A percentile compares a stretch with the other conserved stretches of the same genome.
Conservation (phyloP, 2,329 filamentous ascomycete genomes). For the Fusarium lyarnte region DNA sequence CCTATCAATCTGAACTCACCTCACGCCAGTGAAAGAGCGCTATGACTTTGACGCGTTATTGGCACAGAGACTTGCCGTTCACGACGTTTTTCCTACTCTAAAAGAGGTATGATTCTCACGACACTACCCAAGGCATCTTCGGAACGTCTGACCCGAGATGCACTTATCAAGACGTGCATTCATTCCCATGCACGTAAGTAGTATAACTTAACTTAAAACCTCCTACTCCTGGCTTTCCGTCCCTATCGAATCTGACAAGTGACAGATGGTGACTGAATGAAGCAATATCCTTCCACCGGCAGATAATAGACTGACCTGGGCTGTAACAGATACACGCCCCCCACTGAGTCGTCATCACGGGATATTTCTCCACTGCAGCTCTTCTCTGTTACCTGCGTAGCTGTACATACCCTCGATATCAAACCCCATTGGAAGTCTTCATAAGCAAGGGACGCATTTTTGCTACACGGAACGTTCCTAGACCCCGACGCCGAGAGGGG, state of each 20-base stretch:
- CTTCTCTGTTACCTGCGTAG: neutral
- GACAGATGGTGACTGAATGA: slow-evolving; percentile 7
- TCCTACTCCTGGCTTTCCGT: neutral
- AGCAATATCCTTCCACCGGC: neutral
- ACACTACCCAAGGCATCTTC: neutral
- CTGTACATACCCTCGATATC: neutral
- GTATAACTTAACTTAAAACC: neutral
- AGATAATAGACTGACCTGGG: slow-evolving; percentile 3
- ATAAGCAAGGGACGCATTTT: slow-evolving; percentile 1
- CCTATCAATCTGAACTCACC: neutral
- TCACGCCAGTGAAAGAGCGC: slow-evolving; percentile 4
- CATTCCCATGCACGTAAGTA: slow-evolving; percentile 8
- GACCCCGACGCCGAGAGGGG: slow-evolving; percentile 3
- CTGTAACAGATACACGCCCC: slow-evolving; percentile 2
- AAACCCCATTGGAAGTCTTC: neutral
- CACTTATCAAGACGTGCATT: neutral
- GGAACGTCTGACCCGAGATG: neutral
- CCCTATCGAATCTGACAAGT: slow-evolving; percentile 23
- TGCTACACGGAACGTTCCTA: neutral
- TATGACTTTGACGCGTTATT: slow-evolving; percentile 2
- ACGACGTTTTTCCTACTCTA: neutral
- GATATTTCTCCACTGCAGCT: slow-evolving; percentile 8
- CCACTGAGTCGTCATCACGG: slow-evolving; percentile 20
- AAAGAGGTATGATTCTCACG: neutral
- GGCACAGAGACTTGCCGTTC: neutral